phyloP scores from a whole-genome alignment of 23 red algal genomes.

The Gracilaria vermiculophylla region DNA sequence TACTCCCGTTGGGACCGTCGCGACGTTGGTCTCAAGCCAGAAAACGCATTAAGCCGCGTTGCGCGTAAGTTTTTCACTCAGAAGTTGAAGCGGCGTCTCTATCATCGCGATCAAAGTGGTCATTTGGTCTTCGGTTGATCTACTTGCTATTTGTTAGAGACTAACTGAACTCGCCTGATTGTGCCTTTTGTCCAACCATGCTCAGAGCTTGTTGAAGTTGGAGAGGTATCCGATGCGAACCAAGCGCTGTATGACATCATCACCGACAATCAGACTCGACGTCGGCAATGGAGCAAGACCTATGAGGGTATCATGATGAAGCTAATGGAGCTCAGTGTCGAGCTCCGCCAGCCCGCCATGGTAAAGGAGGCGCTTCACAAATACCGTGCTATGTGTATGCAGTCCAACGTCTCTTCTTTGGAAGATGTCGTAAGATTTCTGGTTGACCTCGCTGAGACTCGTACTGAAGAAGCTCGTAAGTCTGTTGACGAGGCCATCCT shows the following conservation, averaged over 20 bases:
- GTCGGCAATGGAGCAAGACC: constrained; percentile 94
- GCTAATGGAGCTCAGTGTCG: constrained; percentile 94
- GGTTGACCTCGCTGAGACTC: constrained; percentile 51
- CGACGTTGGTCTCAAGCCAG: constrained; percentile 87
- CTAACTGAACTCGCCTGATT: not conserved
- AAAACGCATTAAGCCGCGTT: constrained; percentile 90
- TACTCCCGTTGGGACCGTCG: constrained; percentile 68
- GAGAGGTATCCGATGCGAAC: constrained; percentile 82
- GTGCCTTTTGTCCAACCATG: not conserved
- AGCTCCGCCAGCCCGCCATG: constrained; percentile 72
- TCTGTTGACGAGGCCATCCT: constrained; percentile 56
- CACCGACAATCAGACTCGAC: constrained; percentile 89
- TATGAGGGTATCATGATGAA: constrained; percentile 98
- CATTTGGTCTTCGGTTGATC: not conserved
- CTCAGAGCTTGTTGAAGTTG: constrained; percentile 91
- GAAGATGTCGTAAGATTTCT: constrained; percentile 85
- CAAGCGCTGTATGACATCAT: constrained; percentile 93
- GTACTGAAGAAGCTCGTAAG: constrained; percentile 66
- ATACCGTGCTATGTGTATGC: constrained; percentile 92
- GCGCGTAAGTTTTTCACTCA: constrained; percentile 79
- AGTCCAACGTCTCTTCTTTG: constrained; percentile 78
- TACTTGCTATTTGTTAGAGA: not conserved
- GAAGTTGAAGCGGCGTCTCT: not conserved
- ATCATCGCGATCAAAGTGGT: not conserved
- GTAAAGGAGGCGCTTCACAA: constrained; percentile 98